Conservation (phyloP, 176 grass and related monocot genomes). For the Musa itinerans region DNA sequence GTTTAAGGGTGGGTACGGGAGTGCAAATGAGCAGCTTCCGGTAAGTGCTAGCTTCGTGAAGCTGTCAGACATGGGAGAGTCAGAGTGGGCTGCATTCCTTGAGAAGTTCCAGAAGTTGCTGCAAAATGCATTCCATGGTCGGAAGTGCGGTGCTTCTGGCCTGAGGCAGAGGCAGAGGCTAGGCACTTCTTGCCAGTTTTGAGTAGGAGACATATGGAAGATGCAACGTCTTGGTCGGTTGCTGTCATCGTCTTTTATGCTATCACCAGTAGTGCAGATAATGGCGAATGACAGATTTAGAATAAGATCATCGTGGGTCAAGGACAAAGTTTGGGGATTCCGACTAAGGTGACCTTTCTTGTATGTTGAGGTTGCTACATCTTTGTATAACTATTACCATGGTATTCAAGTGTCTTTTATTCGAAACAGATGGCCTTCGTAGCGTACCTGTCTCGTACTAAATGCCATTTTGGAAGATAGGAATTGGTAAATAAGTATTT, state of each 20-base stretch:
- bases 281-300: background rate
- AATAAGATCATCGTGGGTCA: background rate
- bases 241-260: background rate
- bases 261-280: background rate
- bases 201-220: slow-evolving; percentile 25
- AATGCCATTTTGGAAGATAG: too few relatives aligned
- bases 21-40: slow-evolving; percentile 54
- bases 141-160: slow-evolving; percentile 26
- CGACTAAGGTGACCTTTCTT: background rate
- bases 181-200: slow-evolving; percentile 94
- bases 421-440: too few relatives aligned
- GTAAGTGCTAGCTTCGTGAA: slow-evolving; percentile 55
- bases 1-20: slow-evolving; percentile 42
- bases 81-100: slow-evolving; percentile 58
- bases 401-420: too few relatives aligned
- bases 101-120: slow-evolving; percentile 84
- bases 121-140: slow-evolving; percentile 29
- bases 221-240: background rate
- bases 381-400: background rate
- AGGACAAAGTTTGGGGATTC: background rate
- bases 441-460: too few relatives aligned
- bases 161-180: slow-evolving; percentile 45
- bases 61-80: slow-evolving; percentile 50
- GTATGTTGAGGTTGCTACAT: background rate
- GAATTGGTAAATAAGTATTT: too few relatives aligned